Evolutionary conservation across 2,329 filamentous ascomycete species (phyloP).

Genomic region (Cladosporium sp.): DNA sequence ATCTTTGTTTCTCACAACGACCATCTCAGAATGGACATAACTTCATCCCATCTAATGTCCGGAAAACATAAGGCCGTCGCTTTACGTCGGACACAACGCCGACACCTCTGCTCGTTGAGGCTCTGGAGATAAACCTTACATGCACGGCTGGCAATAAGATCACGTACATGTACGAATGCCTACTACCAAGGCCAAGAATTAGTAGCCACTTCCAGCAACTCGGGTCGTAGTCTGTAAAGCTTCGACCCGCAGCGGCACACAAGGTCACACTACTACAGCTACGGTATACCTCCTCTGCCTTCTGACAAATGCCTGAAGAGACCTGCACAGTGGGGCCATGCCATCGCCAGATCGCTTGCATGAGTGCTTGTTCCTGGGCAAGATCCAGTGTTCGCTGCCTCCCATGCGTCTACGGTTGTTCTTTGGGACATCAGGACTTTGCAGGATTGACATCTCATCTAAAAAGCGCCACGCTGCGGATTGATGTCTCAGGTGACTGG

Average conservation of each 20-base stretch:
- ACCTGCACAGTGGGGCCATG: slow-evolving; percentile 4
- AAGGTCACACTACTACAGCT: neutral
- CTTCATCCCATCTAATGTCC: no score
- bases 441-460: neutral
- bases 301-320: slow-evolving; percentile 10
- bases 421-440: neutral
- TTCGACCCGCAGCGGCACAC: neutral
- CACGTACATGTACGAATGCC: neutral
- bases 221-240: neutral
- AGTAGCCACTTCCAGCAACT: neutral
- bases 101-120: neutral
- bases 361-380: slow-evolving; percentile 3
- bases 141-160: neutral
- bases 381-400: neutral
- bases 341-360: slow-evolving; percentile 4
- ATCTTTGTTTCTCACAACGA: no score
- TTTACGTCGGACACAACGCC: neutral
- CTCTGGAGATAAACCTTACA: neutral
- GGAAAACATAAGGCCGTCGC: no score
- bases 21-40: no score
- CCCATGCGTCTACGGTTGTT: neutral
- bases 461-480: neutral
- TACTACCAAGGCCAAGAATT: no score
- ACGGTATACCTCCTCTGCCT: neutral
- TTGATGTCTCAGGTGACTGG: no score